These are phyloP conservation scores for Apiospora kogelbergensis DNA, from an alignment of 2,329 filamentous ascomycete genomes.

Conservation along the genomic window DNA sequence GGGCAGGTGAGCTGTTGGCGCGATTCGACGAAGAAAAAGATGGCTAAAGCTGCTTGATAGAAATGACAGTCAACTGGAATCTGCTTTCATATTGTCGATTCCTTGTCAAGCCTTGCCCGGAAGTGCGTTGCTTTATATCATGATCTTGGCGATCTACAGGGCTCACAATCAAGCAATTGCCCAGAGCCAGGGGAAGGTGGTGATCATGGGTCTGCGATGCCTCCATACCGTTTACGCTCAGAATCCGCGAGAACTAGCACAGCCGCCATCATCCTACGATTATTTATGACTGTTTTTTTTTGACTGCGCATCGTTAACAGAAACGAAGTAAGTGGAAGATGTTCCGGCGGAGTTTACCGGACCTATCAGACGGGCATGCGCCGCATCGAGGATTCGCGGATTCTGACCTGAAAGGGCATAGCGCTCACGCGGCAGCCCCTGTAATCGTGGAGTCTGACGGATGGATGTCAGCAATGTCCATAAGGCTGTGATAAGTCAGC, in stretches of 20 bases:
- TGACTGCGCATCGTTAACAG: background rate
- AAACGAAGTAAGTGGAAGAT: background rate
- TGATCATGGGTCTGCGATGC: background rate
- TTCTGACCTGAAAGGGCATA: background rate
- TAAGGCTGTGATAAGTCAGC: background rate
- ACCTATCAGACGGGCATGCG: background rate
- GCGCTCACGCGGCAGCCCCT: background rate
- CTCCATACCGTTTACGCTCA: background rate
- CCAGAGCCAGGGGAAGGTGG: too few species aligned
- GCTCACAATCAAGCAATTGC: background rate
- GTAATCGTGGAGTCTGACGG: background rate
- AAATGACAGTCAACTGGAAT: background rate
- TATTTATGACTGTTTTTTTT: background rate
- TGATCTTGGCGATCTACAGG: background rate
- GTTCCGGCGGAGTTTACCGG: too few species aligned
- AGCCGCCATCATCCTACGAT: too few species aligned
- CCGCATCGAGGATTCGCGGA: background rate
- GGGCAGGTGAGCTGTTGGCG: background rate
- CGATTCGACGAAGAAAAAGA: background rate
- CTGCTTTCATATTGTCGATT: background rate
- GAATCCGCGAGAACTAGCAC: background rate
- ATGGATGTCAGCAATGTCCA: background rate
- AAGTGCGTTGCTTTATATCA: background rate
- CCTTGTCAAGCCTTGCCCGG: too few species aligned
- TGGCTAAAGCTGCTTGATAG: background rate